Base-by-base conservation (phyloP, 768 basidiomycete species). In the Termitomyces sp. region DNA sequence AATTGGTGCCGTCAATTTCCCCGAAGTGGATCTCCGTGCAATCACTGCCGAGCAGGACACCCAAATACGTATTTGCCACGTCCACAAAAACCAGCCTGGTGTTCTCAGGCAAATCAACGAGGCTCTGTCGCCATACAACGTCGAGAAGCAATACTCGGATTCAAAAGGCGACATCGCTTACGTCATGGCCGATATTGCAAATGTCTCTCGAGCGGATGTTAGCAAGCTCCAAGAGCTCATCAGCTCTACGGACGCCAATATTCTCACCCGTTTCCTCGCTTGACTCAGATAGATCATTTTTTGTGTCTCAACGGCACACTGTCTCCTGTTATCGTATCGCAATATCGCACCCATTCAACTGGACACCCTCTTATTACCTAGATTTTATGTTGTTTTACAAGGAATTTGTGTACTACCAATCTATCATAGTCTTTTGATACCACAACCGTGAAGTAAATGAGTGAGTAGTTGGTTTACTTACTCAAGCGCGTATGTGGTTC, bases 101-200 rank as follows among this genome's bases (percentile, higher is more conserved):
- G 97, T 98, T 45, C 86, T 99, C 66, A 87, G 85, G 64, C 84
- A 86, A 66, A 91, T 99, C 78, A 99, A 99, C 80, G 90, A 95
- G 62, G 88, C 90, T 29, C 76, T 99, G 39, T 89, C 90, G 46
- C 88, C 92, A 36, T 94, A 95, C 81, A 98, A 99, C 72, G 95
- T 99, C 68, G 94, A 96, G 74, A 98, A 98, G 77, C 97, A 98
- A 73, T 98, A 88, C 73, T 94, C 96, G n/a, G 97, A 99, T 67
- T 94, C 92, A 43, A 93, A 93, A 74, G 90, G 89, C 57, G 91
- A 93, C 50, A 73, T 93, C 47, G 94, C 95, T 23, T 98, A 98
- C 71, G 81, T 99, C 59, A 89, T 99, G 85, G 95, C 95, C 12
- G 97, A 99, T 70, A 98, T 99, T 60, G 86, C 91, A 20, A 83